phyloP scores from a whole-genome alignment of 2,329 filamentous ascomycete species.

The Venturia aucupariae region DNA sequence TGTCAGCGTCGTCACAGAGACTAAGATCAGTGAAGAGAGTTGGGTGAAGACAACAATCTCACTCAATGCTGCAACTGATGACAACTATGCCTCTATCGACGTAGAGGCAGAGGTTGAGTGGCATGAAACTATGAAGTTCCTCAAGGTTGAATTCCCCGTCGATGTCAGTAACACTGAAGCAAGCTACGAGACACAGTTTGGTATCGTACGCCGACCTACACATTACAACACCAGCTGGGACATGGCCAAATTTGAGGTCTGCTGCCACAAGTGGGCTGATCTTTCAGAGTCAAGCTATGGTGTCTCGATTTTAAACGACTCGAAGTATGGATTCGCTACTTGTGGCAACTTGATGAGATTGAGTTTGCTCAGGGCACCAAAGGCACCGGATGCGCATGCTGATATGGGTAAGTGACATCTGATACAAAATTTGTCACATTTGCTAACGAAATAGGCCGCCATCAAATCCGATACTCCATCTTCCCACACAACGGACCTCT shows the following conservation, averaged over 20 bases:
- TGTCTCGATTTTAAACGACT: constrained; percentile 88
- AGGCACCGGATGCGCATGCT: constrained; percentile 85
- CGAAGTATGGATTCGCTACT: constrained; percentile 92
- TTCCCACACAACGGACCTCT: constrained; percentile 71
- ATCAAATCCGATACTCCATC: constrained; percentile 83
- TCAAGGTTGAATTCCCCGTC: constrained; percentile 97
- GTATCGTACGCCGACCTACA: constrained; percentile 78
- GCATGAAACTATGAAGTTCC: constrained; percentile 94
- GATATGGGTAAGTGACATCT: constrained; percentile 59
- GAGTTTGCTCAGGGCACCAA: constrained; percentile 75
- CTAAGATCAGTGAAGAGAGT: constrained; percentile 78
- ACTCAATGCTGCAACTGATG: constrained; percentile 56
- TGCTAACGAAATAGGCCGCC: constrained; percentile 38
- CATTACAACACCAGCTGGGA: constrained; percentile 98
- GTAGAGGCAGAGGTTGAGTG: constrained; percentile 85
- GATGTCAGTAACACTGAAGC: constrained; percentile 86
- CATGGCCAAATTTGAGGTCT: constrained; percentile 97
- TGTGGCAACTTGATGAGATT: constrained; percentile 83
- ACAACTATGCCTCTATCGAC: constrained; percentile 56
- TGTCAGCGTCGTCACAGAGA: constrained; percentile 74
- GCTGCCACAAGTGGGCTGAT: constrained; percentile 90
- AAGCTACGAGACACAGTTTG: constrained; percentile 90
- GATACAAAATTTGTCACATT: background rate
- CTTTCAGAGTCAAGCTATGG: constrained; percentile 81
- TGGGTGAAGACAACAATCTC: constrained; percentile 81